Percentiles rank a stretch among this genome's conserved stretches.
These are phyloP conservation scores for Penicillium sp. DNA, from an alignment of 2,329 filamentous ascomycete species.

Conservation along the genomic window DNA sequence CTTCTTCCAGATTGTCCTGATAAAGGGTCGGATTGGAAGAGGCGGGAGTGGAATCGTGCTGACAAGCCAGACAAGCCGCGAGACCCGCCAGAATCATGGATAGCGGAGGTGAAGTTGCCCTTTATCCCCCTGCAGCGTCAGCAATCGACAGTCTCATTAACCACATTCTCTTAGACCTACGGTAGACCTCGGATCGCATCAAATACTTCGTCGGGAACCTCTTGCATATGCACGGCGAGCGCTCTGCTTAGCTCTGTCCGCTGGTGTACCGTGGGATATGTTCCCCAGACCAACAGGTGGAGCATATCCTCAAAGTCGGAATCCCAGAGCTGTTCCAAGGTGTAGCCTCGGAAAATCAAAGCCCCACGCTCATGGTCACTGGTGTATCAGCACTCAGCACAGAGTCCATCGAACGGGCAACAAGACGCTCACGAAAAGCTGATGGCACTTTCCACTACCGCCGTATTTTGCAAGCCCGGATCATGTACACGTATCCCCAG, in stretches of 20 bases:
- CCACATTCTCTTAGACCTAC: constrained; percentile 10
- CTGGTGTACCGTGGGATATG: constrained; percentile 24
- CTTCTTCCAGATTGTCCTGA: constrained; percentile 16
- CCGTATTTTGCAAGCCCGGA: constrained; percentile 35
- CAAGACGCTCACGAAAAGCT: constrained; percentile 29
- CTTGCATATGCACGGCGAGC: constrained; percentile 23
- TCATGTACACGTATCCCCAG: constrained; percentile 34
- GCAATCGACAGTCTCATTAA: neutral
- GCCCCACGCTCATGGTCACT: constrained; percentile 30
- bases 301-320: constrained; percentile 35
- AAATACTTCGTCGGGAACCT: constrained; percentile 23
- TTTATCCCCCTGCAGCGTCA: neutral
- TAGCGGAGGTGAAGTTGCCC: constrained; percentile 21
- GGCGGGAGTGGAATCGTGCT: constrained; percentile 22
- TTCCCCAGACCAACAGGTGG: constrained; percentile 31
- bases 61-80: constrained; percentile 25
- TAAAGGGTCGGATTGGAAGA: constrained; percentile 23
- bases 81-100: constrained; percentile 31
- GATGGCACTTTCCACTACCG: constrained; percentile 29
- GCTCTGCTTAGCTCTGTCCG: constrained; percentile 15
- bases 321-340: constrained; percentile 30
- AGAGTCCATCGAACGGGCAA: neutral
- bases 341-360: constrained; percentile 31
- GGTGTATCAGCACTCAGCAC: neutral
- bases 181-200: constrained; percentile 24